phyloP scores from a whole-genome alignment of 139 green algal genomes.

The Raphidocelis subcapitata region DNA sequence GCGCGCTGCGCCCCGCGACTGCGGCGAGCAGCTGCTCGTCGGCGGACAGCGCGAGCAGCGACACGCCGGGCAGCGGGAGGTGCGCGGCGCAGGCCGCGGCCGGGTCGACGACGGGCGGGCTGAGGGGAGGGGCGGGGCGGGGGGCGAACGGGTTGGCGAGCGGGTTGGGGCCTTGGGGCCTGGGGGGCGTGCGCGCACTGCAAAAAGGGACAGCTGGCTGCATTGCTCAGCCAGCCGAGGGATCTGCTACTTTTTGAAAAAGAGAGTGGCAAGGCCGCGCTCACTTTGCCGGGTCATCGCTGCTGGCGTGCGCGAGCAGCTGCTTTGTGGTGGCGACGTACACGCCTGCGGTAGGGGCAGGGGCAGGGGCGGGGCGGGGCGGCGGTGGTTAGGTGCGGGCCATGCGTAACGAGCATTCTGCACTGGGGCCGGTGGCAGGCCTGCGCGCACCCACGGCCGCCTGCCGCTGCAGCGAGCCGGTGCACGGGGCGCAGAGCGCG shows the following conservation, averaged over 20 bases:
- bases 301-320: conserved; percentile 15
- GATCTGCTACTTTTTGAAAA: no score
- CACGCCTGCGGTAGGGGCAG: conserved; percentile 8
- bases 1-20: background rate
- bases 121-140: background rate
- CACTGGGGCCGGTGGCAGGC: no score
- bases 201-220: no score
- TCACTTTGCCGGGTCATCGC: conserved; percentile 1
- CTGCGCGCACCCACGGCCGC: no score
- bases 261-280: background rate
- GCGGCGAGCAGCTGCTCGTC: conserved; percentile 25
- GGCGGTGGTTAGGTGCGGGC: no score
- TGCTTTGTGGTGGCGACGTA: conserved; percentile 15
- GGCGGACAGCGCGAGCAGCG: conserved; percentile 6
- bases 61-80: conserved; percentile 4
- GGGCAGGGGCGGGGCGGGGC: background rate
- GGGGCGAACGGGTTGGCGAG: background rate
- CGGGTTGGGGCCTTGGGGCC: background rate
- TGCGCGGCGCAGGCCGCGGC: conserved; percentile 10
- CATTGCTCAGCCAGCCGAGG: no score
- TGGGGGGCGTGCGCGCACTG: background rate
- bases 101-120: conserved; percentile 14
- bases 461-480: no score
- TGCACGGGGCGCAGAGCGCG: no score
- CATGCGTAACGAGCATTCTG: no score